Evolutionary conservation across 257 asterid genomes (phyloP).

Genomic region (Leonotis leonurus): DNA sequence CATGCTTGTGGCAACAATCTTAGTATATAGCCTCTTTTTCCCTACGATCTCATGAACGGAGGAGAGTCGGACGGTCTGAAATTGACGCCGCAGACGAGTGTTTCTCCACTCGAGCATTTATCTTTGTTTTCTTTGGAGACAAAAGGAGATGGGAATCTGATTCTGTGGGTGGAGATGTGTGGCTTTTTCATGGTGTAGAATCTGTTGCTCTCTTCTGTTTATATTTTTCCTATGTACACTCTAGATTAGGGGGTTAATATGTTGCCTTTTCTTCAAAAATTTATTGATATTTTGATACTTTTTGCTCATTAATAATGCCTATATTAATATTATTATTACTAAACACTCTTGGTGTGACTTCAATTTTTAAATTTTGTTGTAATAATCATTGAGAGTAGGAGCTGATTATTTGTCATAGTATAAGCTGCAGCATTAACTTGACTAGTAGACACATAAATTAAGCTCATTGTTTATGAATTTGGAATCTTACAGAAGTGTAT

Average conservation of each 20-base stretch:
- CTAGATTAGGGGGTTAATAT: constrained; percentile 27
- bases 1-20: constrained; percentile 6
- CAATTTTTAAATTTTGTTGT: background rate
- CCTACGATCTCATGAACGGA: background rate
- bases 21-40: constrained; percentile 20
- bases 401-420: background rate
- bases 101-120: background rate
- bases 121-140: background rate
- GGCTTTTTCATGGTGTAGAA: constrained; percentile 10
- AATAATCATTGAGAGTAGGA: background rate
- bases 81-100: background rate
- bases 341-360: background rate
- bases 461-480: too few species aligned
- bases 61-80: background rate
- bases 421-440: too few species aligned
- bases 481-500: too few species aligned
- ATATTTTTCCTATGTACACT: constrained; percentile 36
- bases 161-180: constrained; percentile 27
- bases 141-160: constrained; percentile 25
- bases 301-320: background rate
- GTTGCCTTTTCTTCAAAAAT: constrained; percentile 12
- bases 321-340: background rate
- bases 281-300: constrained; percentile 16
- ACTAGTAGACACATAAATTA: background rate
- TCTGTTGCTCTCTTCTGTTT: constrained; percentile 23